phyloP scores from a whole-genome alignment of 2,329 filamentous ascomycete genomes.

The Dissoconium aciculare region DNA sequence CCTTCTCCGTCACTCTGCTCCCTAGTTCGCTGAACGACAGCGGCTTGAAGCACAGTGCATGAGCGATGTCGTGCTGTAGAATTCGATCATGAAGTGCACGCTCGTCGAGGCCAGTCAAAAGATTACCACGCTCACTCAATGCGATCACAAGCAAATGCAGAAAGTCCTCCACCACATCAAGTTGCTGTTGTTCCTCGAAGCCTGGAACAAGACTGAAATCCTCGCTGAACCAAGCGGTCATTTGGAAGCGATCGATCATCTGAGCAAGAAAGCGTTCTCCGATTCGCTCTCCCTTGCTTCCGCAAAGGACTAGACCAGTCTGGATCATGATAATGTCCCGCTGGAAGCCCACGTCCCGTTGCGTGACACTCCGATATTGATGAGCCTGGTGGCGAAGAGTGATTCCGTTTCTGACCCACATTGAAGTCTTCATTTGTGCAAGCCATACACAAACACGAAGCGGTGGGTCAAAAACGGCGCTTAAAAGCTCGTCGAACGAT shows the following conservation, averaged over 20 bases:
- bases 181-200: constrained; percentile 73
- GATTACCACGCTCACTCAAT: constrained; percentile 71
- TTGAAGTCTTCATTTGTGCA: constrained; percentile 92
- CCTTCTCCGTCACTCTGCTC: constrained; percentile 71
- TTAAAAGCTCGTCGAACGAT: constrained; percentile 18
- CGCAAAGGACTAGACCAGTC: constrained; percentile 73
- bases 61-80: constrained; percentile 78
- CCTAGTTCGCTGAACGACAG: constrained; percentile 88
- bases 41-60: constrained; percentile 91
- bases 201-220: constrained; percentile 59
- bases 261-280: constrained; percentile 57
- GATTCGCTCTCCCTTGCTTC: constrained; percentile 46
- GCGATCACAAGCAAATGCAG: constrained; percentile 83
- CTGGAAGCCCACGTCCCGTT: constrained; percentile 85
- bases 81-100: constrained; percentile 48
- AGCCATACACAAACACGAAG: constrained; percentile 90
- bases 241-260: constrained; percentile 80
- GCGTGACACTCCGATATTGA: constrained; percentile 77
- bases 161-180: constrained; percentile 93
- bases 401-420: constrained; percentile 97
- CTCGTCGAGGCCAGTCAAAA: constrained; percentile 55
- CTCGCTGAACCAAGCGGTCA: constrained; percentile 75
- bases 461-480: constrained; percentile 69
- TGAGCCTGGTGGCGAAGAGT: constrained; percentile 89
- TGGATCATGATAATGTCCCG: constrained; percentile 90